Base-by-base conservation (phyloP, 208 protist genomes). In the Acanthamoeba lugdunensis region DNA sequence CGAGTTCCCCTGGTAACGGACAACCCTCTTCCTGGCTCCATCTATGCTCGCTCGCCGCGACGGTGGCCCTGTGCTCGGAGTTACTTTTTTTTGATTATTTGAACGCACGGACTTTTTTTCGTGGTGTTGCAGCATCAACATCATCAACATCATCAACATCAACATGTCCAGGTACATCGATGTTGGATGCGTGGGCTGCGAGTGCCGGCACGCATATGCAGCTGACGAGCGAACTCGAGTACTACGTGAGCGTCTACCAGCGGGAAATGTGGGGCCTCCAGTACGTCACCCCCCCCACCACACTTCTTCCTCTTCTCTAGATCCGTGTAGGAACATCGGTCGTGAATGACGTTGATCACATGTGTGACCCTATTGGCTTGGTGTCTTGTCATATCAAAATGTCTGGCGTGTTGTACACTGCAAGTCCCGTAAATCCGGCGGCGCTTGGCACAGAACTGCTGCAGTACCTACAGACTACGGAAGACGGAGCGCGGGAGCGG, bases 211-310 rank as follows among this genome's bases (percentile, higher is more conserved):
- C 75, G 18, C 75, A 84, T 33, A 16, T 84, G 13, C 75, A 84
- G 18, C 41, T 84, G 14, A 84, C 54, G 75, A 84, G 75, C 41
- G 75, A 84, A 30, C 1, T 84, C 7, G 75, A 84, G 45, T 56
- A 56, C 45, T 84, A 84, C 75, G 48, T 56, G 48, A 41, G 41
- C 4, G 21, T 84, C 75, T 84, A 84, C 28, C 75, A 23, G 14
- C 75, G 75, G 37, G 75, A 84, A 21, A 16, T 84, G 11, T 84
- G 75, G 75, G 75, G 75, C 21, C n/a, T 84, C 18, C 33, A 84
- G 75, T 84, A 84, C 75, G 33, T 58, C 58, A 65, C 52, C 52
- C 52, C 37, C 37, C 37, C 37, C 37, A 0, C 37, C 0, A 41
- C 37, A 4, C 37, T 25, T 41, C 30, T 16, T 73, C 67, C n/a